Conservation (phyloP, 495 filamentous ascomycete genomes). For the Penicillium roqueforti region DNA sequence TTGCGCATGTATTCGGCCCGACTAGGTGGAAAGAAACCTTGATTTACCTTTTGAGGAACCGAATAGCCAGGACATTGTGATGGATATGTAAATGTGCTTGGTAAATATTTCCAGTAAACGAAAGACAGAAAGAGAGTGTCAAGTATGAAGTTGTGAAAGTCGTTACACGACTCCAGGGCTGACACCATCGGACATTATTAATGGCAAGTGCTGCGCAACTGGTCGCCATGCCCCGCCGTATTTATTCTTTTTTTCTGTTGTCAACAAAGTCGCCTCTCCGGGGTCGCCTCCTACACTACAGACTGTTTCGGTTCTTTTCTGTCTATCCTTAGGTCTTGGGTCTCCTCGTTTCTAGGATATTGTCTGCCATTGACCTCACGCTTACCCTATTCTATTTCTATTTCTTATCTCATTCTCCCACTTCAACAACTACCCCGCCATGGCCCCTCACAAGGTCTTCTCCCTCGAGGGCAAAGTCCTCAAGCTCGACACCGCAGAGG, state of each 20-base stretch:
- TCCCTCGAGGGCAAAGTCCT: conserved; percentile 86
- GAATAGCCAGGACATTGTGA: conserved; percentile 42
- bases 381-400: conserved; percentile 6
- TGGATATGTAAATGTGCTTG: neutral
- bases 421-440: conserved; percentile 34
- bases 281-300: conserved; percentile 4
- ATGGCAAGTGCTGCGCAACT: conserved; percentile 20
- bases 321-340: conserved; percentile 2
- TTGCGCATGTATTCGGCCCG: conserved; percentile 6
- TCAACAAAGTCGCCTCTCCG: conserved; percentile 17
- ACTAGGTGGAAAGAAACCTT: neutral
- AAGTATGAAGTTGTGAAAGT: neutral
- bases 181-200: conserved; percentile 27
- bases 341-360: neutral
- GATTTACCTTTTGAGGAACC: conserved; percentile 39
- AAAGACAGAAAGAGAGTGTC: conserved; percentile 1
- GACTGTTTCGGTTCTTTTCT: conserved; percentile 8
- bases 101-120: neutral
- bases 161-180: neutral
- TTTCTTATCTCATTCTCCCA: conserved; percentile 15
- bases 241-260: conserved; percentile 23
- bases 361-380: neutral
- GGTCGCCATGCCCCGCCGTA: conserved; percentile 20
- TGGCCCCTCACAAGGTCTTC: conserved; percentile 68
- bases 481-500: conserved; percentile 81